phyloP scores from a whole-genome alignment of 495 filamentous ascomycete species.

The Coniosporium apollinis region DNA sequence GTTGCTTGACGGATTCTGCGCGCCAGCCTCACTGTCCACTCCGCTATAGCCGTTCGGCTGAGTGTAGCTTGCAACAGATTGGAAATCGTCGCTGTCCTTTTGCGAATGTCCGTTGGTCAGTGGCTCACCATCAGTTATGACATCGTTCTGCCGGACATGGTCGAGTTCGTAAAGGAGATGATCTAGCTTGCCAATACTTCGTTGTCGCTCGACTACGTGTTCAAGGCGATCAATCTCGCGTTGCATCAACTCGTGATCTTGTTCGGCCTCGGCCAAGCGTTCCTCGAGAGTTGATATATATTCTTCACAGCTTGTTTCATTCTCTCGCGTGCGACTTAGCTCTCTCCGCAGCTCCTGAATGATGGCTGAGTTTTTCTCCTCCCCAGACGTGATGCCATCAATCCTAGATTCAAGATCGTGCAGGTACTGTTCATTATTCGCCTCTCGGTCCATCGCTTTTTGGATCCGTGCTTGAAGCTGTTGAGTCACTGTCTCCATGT shows the following conservation, averaged over 20 bases:
- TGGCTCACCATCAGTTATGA: slow-evolving; percentile 12
- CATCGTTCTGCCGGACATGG: slow-evolving; percentile 49
- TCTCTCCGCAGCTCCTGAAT: slow-evolving; percentile 83
- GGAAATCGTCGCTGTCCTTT: slow-evolving; percentile 14
- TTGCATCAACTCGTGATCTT: slow-evolving; percentile 92
- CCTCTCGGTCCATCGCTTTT: slow-evolving; percentile 78
- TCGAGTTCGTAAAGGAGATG: slow-evolving; percentile 83
- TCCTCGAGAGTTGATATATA: slow-evolving; percentile 97
- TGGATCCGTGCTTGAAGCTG: slow-evolving; percentile 79
- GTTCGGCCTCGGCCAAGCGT: slow-evolving; percentile 85
- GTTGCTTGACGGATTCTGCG: background rate
- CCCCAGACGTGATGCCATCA: slow-evolving; percentile 75
- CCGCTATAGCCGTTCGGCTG: slow-evolving; percentile 4
- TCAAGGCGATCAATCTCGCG: slow-evolving; percentile 87
- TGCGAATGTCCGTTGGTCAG: slow-evolving; percentile 19
- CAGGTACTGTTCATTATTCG: slow-evolving; percentile 77
- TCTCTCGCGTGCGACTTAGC: slow-evolving; percentile 74
- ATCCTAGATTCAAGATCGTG: slow-evolving; percentile 80
- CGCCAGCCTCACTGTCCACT: background rate
- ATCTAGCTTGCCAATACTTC: slow-evolving; percentile 88
- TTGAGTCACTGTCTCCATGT: slow-evolving; percentile 75
- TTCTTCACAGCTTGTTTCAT: slow-evolving; percentile 74
- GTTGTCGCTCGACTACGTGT: slow-evolving; percentile 87
- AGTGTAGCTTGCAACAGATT: slow-evolving; percentile 7
- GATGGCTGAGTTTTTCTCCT: slow-evolving; percentile 77